A percentile compares a stretch with the other conserved stretches of the same genome.
phyloP scores from a whole-genome alignment of 495 filamentous ascomycete genomes.

The Polyplosphaeria fusca region DNA sequence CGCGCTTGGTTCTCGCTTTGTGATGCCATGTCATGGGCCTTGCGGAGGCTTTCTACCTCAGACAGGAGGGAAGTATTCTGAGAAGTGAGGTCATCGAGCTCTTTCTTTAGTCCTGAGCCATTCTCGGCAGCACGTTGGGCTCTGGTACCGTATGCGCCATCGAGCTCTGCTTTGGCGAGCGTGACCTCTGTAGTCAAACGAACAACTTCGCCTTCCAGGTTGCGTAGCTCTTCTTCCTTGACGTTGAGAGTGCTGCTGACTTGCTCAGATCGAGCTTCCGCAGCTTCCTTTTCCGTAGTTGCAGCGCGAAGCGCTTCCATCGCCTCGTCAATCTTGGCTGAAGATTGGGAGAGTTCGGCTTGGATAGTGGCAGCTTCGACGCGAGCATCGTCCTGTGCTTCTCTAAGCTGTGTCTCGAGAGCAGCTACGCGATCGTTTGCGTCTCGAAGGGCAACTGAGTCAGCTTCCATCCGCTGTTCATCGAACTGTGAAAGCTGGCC shows the following conservation, averaged over 20 bases:
- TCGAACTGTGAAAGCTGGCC: constrained; percentile 22
- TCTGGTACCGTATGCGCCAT: constrained; percentile 75
- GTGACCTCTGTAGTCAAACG: constrained; percentile 87
- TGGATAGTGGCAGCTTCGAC: constrained; percentile 30
- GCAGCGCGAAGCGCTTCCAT: constrained; percentile 11
- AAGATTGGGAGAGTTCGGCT: constrained; percentile 31
- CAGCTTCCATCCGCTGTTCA: constrained; percentile 4
- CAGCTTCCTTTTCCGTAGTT: constrained; percentile 24
- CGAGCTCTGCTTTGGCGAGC: constrained; percentile 88
- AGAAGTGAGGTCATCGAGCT: constrained; percentile 54
- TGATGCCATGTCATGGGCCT: constrained; percentile 23
- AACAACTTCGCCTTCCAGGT: constrained; percentile 76
- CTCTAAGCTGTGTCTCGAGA: constrained; percentile 3
- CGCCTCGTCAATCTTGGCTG: constrained; percentile 14
- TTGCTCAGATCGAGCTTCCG: constrained; percentile 18
- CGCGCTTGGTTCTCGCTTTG: constrained; percentile 22
- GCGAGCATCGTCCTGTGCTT: constrained; percentile 29
- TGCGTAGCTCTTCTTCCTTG: constrained; percentile 49
- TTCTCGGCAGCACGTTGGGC: constrained; percentile 40
- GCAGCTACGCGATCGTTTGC: background rate
- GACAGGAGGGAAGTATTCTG: constrained; percentile 57
- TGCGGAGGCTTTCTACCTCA: constrained; percentile 38
- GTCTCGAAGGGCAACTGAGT: constrained; percentile 15
- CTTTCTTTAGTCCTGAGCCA: constrained; percentile 29
- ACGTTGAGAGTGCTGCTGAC: constrained; percentile 15